A percentile compares a stretch with the other conserved stretches of the same genome.
phyloP scores from a whole-genome alignment of 2,329 filamentous ascomycete genomes.

The Teratosphaeria gauchensis region DNA sequence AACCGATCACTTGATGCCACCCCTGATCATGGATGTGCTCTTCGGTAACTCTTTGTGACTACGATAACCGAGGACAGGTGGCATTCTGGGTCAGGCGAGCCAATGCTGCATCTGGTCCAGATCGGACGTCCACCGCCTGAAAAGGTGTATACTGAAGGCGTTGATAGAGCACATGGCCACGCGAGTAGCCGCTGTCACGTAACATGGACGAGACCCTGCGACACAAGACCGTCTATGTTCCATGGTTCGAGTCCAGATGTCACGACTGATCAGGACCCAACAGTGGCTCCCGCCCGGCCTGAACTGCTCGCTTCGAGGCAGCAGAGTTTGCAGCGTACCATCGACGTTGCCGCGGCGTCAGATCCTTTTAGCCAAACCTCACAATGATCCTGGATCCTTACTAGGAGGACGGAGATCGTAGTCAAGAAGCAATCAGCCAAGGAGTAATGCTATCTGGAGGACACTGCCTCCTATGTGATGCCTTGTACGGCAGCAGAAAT shows the following conservation, averaged over 20 bases:
- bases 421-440: too few relatives aligned
- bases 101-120: neutral
- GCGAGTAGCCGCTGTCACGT: neutral
- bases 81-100: neutral
- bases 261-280: neutral
- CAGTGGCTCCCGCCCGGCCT: neutral
- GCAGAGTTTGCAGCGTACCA: neutral
- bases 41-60: neutral
- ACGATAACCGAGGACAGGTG: neutral
- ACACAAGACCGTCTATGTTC: neutral
- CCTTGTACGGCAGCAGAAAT: too few relatives aligned
- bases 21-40: neutral
- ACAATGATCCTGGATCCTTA: neutral
- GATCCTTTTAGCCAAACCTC: neutral
- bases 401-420: neutral
- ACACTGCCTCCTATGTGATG: too few relatives aligned
- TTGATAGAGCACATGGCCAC: neutral
- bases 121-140: neutral
- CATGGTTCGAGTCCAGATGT: neutral
- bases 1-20: neutral
- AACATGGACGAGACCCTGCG: neutral
- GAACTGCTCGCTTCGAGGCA: neutral
- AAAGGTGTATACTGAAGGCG: neutral
- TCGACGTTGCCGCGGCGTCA: neutral
- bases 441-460: too few relatives aligned